Evolutionary conservation across 2,329 filamentous ascomycete species (phyloP).

Genomic region (Cercospora janseana): DNA sequence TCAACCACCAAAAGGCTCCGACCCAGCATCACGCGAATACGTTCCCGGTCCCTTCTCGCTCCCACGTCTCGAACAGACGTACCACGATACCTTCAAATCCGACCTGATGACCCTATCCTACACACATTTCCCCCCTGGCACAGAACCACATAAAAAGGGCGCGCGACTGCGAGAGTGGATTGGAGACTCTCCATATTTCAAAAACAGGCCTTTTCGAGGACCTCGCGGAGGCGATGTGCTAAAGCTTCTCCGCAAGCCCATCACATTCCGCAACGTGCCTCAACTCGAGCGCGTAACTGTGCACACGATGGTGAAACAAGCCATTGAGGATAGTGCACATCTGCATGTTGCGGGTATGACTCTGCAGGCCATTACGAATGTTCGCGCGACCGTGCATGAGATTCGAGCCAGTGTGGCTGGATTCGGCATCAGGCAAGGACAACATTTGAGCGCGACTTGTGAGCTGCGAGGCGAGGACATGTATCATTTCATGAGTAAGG

Average conservation of each 20-base stretch:
- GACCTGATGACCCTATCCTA: constrained; percentile 90
- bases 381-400: constrained; percentile 67
- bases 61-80: constrained; percentile 86
- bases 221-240: constrained; percentile 76
- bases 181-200: constrained; percentile 88
- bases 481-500: constrained; percentile 86
- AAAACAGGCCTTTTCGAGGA: constrained; percentile 79
- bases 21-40: constrained; percentile 84
- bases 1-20: constrained; percentile 80
- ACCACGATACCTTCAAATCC: constrained; percentile 77
- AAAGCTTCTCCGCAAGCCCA: constrained; percentile 63
- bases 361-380: constrained; percentile 80
- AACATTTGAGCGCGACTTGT: constrained; percentile 72
- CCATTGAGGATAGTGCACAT: constrained; percentile 68
- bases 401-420: constrained; percentile 68
- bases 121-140: constrained; percentile 78
- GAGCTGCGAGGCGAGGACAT: constrained; percentile 77
- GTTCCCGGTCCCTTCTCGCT: constrained; percentile 86
- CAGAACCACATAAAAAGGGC: constrained; percentile 54
- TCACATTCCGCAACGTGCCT: constrained; percentile 81
- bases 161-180: constrained; percentile 82
- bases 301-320: constrained; percentile 68
- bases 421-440: constrained; percentile 71
- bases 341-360: constrained; percentile 81
- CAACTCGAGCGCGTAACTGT: constrained; percentile 77